phyloP scores from a whole-genome alignment of 139 green algal species.

The Desmodesmus armatus region DNA sequence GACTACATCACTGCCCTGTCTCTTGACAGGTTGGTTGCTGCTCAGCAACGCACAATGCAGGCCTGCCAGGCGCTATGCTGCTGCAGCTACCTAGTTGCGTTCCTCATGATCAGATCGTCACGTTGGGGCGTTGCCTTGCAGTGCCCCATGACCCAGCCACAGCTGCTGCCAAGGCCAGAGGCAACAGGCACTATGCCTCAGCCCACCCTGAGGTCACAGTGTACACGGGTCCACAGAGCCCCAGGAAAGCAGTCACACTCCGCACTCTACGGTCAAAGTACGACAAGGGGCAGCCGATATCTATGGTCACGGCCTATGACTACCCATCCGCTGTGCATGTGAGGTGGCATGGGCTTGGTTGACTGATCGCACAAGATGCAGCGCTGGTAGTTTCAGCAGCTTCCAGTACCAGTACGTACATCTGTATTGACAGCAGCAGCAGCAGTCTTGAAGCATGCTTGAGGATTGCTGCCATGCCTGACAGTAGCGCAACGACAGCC shows the following conservation, averaged over 20 bases:
- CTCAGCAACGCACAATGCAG: too few relatives aligned
- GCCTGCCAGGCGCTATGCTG: too few relatives aligned
- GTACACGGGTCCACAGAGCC: slow-evolving; percentile 67
- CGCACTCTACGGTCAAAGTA: slow-evolving; percentile 89
- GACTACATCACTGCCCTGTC: too few relatives aligned
- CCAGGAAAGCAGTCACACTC: slow-evolving; percentile 84
- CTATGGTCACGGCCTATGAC: slow-evolving; percentile 99
- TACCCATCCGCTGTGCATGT: slow-evolving; percentile 98
- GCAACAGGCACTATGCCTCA: slow-evolving; percentile 25
- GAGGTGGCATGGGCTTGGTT: slow-evolving; percentile 39
- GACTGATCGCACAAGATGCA: background rate
- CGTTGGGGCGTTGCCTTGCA: too few relatives aligned
- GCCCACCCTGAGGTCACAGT: slow-evolving; percentile 70
- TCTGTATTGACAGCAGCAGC: background rate
- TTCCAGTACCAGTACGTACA: background rate
- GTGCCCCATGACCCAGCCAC: too few relatives aligned
- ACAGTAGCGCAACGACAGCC: too few relatives aligned
- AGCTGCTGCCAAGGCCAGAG: background rate
- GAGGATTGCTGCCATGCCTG: too few relatives aligned
- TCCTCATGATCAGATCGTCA: too few relatives aligned
- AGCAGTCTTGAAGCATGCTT: too few relatives aligned
- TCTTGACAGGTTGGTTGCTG: too few relatives aligned
- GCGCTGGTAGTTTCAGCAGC: background rate
- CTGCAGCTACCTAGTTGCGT: too few relatives aligned
- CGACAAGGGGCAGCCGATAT: slow-evolving; percentile 76